These are phyloP conservation scores for Heimioporus sp. DNA, from an alignment of 768 basidiomycete genomes.

Conservation along the genomic window DNA sequence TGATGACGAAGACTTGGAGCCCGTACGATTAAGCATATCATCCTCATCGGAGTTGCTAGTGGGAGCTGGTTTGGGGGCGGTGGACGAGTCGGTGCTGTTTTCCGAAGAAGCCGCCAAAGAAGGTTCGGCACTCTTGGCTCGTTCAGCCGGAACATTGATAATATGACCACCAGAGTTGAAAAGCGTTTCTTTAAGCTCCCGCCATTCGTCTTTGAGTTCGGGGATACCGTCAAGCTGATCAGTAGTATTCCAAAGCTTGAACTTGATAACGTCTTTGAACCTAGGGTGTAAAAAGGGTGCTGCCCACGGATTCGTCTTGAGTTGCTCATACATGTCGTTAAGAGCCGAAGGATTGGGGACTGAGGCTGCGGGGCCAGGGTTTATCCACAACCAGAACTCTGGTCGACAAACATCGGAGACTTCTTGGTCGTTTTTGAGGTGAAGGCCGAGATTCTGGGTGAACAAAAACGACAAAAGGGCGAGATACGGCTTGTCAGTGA, in stretches of 20 bases:
- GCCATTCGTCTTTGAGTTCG: slow-evolving; percentile 90
- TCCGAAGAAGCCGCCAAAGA: slow-evolving; percentile 14
- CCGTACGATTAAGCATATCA: slow-evolving; percentile 74
- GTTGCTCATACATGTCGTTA: slow-evolving; percentile 77
- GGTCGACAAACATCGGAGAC: slow-evolving; percentile 63
- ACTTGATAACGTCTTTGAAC: slow-evolving; percentile 90
- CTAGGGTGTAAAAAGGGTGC: slow-evolving; percentile 91
- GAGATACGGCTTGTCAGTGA: slow-evolving; percentile 98
- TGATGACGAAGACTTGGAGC: slow-evolving; percentile 81
- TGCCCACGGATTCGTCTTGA: slow-evolving; percentile 89
- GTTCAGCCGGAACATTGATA: slow-evolving; percentile 57
- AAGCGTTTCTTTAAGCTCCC: slow-evolving; percentile 63
- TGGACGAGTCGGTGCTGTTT: slow-evolving; percentile 21
- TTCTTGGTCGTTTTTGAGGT: slow-evolving; percentile 50
- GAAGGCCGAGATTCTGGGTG: slow-evolving; percentile 90
- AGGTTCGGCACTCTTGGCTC: slow-evolving; percentile 30
- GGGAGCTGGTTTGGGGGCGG: slow-evolving; percentile 18
- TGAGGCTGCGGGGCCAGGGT: slow-evolving; percentile 92
- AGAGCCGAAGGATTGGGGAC: slow-evolving; percentile 82
- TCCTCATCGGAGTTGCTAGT: slow-evolving; percentile 39
- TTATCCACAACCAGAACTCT: slow-evolving; percentile 98
- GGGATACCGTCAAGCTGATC: slow-evolving; percentile 91
- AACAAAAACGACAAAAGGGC: slow-evolving; percentile 93
- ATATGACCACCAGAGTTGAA: slow-evolving; percentile 88
- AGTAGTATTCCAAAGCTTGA: slow-evolving; percentile 98